These are phyloP conservation scores for Sutorius australiensis DNA, from an alignment of 768 basidiomycete species.

Conservation along the genomic window DNA sequence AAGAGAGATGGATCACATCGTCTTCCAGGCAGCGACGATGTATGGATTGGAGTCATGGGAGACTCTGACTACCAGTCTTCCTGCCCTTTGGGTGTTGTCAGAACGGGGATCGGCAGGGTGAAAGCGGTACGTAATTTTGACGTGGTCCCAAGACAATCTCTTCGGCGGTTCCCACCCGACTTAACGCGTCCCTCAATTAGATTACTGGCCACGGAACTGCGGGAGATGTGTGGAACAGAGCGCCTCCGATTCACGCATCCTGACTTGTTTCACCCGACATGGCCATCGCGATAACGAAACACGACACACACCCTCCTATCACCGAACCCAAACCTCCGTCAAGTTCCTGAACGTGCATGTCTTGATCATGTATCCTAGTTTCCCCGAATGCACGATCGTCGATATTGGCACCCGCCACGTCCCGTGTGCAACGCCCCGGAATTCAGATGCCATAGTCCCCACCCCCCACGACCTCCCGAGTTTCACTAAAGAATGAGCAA, in stretches of 20 bases:
- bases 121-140: too few relatives aligned
- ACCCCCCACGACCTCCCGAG: neutral
- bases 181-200: too few relatives aligned
- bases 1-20: too few relatives aligned
- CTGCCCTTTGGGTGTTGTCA: too few relatives aligned
- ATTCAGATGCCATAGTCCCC: neutral
- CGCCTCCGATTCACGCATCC: neutral
- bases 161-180: too few relatives aligned
- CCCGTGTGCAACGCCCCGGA: neutral
- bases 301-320: neutral
- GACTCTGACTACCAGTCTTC: too few relatives aligned
- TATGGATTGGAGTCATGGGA: too few relatives aligned
- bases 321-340: neutral
- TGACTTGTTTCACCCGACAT: neutral
- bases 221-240: neutral
- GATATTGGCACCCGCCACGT: neutral
- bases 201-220: neutral
- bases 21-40: too few relatives aligned
- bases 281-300: neutral
- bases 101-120: too few relatives aligned
- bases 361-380: neutral
- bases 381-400: neutral
- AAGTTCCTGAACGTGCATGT: neutral
- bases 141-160: too few relatives aligned
- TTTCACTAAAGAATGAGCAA: neutral